Evolutionary conservation across 2,329 filamentous ascomycete genomes (phyloP).

Genomic region (Aureobasidium sp.): DNA sequence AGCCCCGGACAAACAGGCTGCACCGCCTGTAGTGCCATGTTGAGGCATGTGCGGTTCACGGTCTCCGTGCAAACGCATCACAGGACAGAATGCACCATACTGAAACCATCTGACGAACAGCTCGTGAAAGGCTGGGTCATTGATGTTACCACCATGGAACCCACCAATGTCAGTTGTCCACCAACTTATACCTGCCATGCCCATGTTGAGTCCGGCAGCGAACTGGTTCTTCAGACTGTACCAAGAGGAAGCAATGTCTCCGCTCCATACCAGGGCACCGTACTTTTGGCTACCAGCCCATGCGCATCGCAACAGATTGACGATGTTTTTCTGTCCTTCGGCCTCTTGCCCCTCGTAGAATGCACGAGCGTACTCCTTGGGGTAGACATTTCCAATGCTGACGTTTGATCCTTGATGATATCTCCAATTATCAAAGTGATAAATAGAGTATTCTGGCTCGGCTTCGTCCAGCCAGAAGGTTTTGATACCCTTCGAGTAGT

Average conservation of each 20-base stretch:
- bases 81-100: slow-evolving; percentile 60
- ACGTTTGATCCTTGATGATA: slow-evolving; percentile 51
- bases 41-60: slow-evolving; percentile 51
- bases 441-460: slow-evolving; percentile 57
- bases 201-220: slow-evolving; percentile 59
- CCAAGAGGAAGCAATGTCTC: slow-evolving; percentile 62
- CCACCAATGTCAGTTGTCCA: slow-evolving; percentile 67
- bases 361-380: slow-evolving; percentile 49
- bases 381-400: slow-evolving; percentile 55
- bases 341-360: slow-evolving; percentile 54
- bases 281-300: slow-evolving; percentile 57
- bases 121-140: slow-evolving; percentile 51
- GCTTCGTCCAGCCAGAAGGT: slow-evolving; percentile 65
- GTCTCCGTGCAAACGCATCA: slow-evolving; percentile 61
- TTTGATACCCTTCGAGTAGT: slow-evolving; percentile 55
- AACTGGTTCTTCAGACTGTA: slow-evolving; percentile 52
- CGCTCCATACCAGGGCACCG: slow-evolving; percentile 60
- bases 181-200: slow-evolving; percentile 57
- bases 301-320: slow-evolving; percentile 53
- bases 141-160: slow-evolving; percentile 58
- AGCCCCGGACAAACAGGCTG: slow-evolving; percentile 41
- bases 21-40: slow-evolving; percentile 32
- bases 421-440: slow-evolving; percentile 61
- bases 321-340: slow-evolving; percentile 49
- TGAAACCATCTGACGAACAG: slow-evolving; percentile 63